Evolutionary conservation across 768 basidiomycete genomes (phyloP).

Genomic region (Boletus insuetus): DNA sequence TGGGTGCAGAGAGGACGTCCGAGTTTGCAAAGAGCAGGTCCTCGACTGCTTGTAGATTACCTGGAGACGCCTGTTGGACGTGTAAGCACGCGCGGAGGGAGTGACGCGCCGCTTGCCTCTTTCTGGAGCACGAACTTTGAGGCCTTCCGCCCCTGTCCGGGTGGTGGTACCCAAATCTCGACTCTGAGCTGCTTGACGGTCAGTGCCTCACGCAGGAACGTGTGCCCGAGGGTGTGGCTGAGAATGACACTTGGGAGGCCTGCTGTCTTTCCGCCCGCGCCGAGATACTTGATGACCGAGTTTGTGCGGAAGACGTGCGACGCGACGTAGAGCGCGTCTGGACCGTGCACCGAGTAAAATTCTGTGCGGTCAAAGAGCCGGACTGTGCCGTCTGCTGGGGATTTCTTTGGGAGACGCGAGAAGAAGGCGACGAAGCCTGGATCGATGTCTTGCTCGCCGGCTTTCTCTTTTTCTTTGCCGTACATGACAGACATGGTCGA

Average conservation of each 20-base stretch:
- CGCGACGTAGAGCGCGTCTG: slow-evolving; percentile 87
- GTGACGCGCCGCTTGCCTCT: slow-evolving; percentile 48
- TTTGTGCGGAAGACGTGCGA: slow-evolving; percentile 82
- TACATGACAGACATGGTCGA: slow-evolving; percentile 58
- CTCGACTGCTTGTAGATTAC: slow-evolving; percentile 70
- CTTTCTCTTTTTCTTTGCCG: slow-evolving; percentile 64
- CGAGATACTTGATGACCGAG: slow-evolving; percentile 90
- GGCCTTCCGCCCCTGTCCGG: slow-evolving; percentile 71
- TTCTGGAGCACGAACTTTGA: slow-evolving; percentile 77
- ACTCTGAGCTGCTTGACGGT: slow-evolving; percentile 88
- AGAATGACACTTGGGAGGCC: slow-evolving; percentile 78
- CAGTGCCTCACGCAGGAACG: slow-evolving; percentile 83
- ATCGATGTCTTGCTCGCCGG: slow-evolving; percentile 46
- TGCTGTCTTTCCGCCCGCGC: slow-evolving; percentile 52
- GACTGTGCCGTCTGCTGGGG: slow-evolving; percentile 73
- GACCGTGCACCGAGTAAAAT: slow-evolving; percentile 86
- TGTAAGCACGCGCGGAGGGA: neutral
- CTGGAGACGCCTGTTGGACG: slow-evolving; percentile 63
- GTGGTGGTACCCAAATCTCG: slow-evolving; percentile 84
- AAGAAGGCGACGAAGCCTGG: slow-evolving; percentile 79
- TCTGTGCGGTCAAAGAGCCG: slow-evolving; percentile 84
- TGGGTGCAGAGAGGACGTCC: slow-evolving; percentile 79
- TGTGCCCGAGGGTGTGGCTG: slow-evolving; percentile 71
- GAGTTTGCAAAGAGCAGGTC: slow-evolving; percentile 81
- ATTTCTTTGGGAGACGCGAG: slow-evolving; percentile 55